Evolutionary conservation across 2,329 filamentous ascomycete species (phyloP).

Genomic region (Hymenoscyphus linearis): DNA sequence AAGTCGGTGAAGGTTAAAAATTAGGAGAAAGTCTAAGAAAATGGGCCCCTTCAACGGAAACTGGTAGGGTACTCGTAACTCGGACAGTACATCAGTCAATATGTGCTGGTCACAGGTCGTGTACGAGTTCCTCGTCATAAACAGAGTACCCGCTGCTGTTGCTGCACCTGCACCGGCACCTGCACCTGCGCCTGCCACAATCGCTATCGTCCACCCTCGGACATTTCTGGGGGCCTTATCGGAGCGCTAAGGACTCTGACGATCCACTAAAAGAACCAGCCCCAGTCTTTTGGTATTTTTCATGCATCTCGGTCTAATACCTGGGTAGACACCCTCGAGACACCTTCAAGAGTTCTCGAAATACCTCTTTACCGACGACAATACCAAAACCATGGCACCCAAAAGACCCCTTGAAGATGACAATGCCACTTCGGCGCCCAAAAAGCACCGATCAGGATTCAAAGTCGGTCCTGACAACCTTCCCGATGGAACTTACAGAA

Average conservation of each 20-base stretch:
- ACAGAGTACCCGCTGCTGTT: too few relatives aligned
- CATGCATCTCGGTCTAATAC: background rate
- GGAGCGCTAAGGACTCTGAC: background rate
- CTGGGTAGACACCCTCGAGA: too few relatives aligned
- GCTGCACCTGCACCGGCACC: background rate
- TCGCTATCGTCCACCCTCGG: background rate
- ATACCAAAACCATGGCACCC: slow-evolving; percentile 44
- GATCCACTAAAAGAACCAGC: background rate
- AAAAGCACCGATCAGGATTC: slow-evolving; percentile 66
- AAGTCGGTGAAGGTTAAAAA: slow-evolving; percentile 3
- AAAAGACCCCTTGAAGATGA: slow-evolving; percentile 51
- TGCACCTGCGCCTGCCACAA: background rate
- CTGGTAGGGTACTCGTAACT: too few relatives aligned
- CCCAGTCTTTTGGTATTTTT: background rate
- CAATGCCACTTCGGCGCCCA: slow-evolving; percentile 36
- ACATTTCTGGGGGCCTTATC: background rate
- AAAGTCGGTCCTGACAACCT: slow-evolving; percentile 83
- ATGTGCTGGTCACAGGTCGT: background rate
- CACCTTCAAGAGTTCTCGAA: background rate
- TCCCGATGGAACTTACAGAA: slow-evolving; percentile 80
- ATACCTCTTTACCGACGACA: background rate
- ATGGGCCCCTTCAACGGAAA: background rate
- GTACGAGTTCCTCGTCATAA: background rate
- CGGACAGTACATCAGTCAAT: background rate
- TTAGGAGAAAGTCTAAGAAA: background rate